Conservation (phyloP, 352 stramenopile genomes). For the Phytophthora quininea region DNA sequence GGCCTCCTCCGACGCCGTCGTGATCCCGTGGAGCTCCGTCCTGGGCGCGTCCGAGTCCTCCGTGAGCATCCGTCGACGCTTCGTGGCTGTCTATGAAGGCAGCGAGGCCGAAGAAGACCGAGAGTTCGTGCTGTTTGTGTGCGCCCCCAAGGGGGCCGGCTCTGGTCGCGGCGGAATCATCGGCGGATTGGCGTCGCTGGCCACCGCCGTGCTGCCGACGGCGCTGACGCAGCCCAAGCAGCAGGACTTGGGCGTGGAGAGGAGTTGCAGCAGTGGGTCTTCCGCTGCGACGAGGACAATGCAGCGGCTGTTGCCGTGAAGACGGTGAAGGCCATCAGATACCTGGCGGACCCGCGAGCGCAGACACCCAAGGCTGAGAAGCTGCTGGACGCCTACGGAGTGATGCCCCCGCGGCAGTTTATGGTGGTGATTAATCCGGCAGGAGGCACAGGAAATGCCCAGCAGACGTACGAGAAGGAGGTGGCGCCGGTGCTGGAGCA, state of each 20-base stretch:
- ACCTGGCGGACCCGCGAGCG: slow-evolving; percentile 48
- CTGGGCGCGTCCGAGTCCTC: slow-evolving; percentile 48
- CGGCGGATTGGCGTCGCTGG: slow-evolving; percentile 26
- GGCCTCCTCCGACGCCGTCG: slow-evolving; percentile 13
- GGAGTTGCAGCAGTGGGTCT: slow-evolving; percentile 57
- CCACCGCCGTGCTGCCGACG: slow-evolving; percentile 28
- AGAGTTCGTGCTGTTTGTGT: slow-evolving; percentile 48
- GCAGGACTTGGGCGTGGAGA: slow-evolving; percentile 23
- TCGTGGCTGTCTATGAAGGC: slow-evolving; percentile 30
- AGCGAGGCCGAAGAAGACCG: slow-evolving; percentile 25
- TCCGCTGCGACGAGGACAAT: slow-evolving; percentile 40
- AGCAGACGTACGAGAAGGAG: slow-evolving; percentile 53
- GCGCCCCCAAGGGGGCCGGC: slow-evolving; percentile 22
- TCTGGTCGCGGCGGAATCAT: slow-evolving; percentile 20
- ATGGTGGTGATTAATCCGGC: slow-evolving; percentile 76
- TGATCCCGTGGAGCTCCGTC: slow-evolving; percentile 53
- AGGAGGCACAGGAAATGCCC: slow-evolving; percentile 56
- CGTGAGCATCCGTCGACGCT: slow-evolving; percentile 19
- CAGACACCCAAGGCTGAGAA: slow-evolving; percentile 32
- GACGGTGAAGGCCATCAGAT: slow-evolving; percentile 48
- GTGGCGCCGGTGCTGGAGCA: slow-evolving; percentile 63
- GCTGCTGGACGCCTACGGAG: slow-evolving; percentile 46
- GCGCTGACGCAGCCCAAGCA: slow-evolving; percentile 22
- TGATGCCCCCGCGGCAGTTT: slow-evolving; percentile 48
- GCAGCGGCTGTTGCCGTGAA: slow-evolving; percentile 31